Percentiles rank a stretch among this genome's conserved stretches.
phyloP scores from a whole-genome alignment of 2,329 filamentous ascomycete genomes.

The Simplicillium aogashimaense region DNA sequence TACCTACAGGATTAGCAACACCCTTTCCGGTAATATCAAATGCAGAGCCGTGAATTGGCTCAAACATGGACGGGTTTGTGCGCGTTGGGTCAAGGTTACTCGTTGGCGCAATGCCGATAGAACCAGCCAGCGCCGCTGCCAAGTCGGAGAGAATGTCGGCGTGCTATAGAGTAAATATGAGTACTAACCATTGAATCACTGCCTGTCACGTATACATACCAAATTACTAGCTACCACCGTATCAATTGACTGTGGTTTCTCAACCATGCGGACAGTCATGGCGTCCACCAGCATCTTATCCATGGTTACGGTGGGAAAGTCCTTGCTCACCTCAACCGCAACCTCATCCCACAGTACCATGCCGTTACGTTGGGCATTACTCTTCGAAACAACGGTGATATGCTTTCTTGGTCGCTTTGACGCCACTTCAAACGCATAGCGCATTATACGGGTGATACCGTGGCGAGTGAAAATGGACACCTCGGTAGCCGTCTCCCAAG shows the following conservation, averaged over 20 bases:
- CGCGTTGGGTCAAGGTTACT: conserved; percentile 54
- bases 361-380: conserved; percentile 54
- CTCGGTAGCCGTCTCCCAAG: conserved; percentile 54
- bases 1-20: conserved; percentile 45
- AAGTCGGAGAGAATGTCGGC: conserved; percentile 63
- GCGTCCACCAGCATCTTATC: conserved; percentile 61
- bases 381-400: conserved; percentile 55
- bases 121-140: conserved; percentile 59
- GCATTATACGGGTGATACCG: conserved; percentile 47
- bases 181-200: not conserved
- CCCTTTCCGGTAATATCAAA: conserved; percentile 50
- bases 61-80: conserved; percentile 47
- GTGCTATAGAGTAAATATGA: conserved; percentile 18
- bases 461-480: conserved; percentile 53
- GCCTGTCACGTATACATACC: conserved; percentile 10
- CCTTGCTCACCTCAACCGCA: conserved; percentile 39
- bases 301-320: conserved; percentile 49
- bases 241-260: conserved; percentile 48
- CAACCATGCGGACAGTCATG: conserved; percentile 55
- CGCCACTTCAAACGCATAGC: conserved; percentile 54
- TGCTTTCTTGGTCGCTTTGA: conserved; percentile 44
- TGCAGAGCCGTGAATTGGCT: conserved; percentile 50
- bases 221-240: conserved; percentile 56
- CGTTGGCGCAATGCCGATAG: conserved; percentile 63
- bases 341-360: conserved; percentile 63